These are phyloP conservation scores for Trichoderma atroviride DNA, from an alignment of 2,329 filamentous ascomycete species.

Conservation along the genomic window DNA sequence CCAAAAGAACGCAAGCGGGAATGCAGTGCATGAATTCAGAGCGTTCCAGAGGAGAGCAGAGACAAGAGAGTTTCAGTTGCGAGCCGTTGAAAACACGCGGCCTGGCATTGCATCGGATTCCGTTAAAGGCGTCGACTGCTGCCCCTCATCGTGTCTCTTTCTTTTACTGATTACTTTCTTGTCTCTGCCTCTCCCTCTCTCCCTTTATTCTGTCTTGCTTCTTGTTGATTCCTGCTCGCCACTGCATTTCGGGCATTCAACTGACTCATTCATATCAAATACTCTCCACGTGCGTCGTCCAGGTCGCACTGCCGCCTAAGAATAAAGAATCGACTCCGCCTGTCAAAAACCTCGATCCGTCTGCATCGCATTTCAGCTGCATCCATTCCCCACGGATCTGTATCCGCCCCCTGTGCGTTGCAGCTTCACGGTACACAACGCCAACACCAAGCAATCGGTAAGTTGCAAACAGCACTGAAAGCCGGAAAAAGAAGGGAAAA, in stretches of 20 bases:
- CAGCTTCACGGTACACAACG: background rate
- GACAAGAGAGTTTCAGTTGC: background rate
- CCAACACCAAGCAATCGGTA: background rate
- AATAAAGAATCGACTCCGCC: constrained; percentile 3
- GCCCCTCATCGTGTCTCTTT: background rate
- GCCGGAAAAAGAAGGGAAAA: background rate
- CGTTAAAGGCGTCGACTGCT: background rate
- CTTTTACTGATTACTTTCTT: background rate
- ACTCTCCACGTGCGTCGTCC: background rate
- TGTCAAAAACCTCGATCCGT: background rate
- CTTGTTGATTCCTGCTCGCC: background rate
- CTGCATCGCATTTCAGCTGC: constrained; percentile 8
- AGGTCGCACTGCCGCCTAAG: background rate
- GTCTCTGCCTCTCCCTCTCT: background rate
- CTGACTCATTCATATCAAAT: background rate
- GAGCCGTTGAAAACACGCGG: background rate
- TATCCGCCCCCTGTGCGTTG: constrained; percentile 1
- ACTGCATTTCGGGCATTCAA: background rate
- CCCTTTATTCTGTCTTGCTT: background rate
- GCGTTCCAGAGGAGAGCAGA: background rate
- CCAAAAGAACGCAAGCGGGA: background rate
- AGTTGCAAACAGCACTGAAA: background rate
- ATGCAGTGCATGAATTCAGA: background rate
- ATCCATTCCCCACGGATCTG: background rate
- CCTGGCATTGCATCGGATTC: background rate